Conservation (phyloP, 345 rosid genomes). For the Hevea brasiliensis region DNA sequence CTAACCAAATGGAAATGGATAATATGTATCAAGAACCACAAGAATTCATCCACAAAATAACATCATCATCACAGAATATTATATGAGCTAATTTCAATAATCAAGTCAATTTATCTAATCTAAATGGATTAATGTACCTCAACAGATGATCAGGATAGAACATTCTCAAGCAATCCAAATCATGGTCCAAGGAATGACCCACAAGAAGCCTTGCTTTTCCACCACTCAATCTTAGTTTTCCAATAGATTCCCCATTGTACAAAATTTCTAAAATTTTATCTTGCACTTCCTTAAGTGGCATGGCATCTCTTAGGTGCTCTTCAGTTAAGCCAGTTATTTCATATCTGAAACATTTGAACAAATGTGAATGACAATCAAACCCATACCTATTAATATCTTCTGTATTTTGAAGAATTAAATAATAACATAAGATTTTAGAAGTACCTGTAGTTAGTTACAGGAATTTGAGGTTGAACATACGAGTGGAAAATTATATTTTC, state of each 20-base stretch:
- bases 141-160: constrained; percentile 56
- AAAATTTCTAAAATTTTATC: constrained; percentile 44
- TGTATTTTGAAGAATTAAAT: constrained; percentile 7
- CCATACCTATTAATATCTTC: neutral
- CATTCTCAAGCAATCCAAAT: constrained; percentile 62
- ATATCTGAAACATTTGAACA: constrained; percentile 36
- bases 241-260: constrained; percentile 47
- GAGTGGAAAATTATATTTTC: constrained; percentile 61
- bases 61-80: neutral
- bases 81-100: neutral
- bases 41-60: neutral
- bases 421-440: neutral
- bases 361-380: neutral
- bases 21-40: neutral
- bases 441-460: constrained; percentile 64
- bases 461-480: constrained; percentile 54
- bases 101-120: neutral
- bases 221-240: constrained; percentile 35
- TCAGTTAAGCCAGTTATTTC: constrained; percentile 69
- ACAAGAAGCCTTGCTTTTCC: constrained; percentile 64
- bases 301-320: constrained; percentile 59
- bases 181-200: constrained; percentile 65
- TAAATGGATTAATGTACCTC: constrained; percentile 48
- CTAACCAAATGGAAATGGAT: neutral
- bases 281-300: constrained; percentile 52